Evolutionary conservation across 2,329 filamentous ascomycete species (phyloP).

Genomic region (Cladosporium sphaerospermum): DNA sequence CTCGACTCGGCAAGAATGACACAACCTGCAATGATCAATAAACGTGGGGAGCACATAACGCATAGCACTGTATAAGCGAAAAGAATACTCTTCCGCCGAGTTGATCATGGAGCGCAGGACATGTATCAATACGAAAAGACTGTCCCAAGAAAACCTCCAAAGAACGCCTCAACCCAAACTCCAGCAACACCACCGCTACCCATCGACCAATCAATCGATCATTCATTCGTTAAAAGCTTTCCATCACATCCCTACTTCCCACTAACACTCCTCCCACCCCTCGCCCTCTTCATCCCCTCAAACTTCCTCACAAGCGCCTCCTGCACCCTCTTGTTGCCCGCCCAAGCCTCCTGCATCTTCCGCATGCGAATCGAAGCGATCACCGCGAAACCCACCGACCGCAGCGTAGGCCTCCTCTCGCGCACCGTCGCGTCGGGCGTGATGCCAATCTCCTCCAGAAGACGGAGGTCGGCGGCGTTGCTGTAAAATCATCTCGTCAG

Average conservation of each 20-base stretch:
- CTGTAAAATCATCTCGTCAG: constrained; percentile 43
- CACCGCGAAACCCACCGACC: constrained; percentile 43
- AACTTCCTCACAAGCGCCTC: constrained; percentile 41
- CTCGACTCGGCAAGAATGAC: too few relatives aligned
- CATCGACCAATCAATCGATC: neutral
- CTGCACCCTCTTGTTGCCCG: constrained; percentile 44
- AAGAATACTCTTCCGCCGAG: too few relatives aligned
- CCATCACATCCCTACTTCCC: neutral
- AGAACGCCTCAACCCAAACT: neutral
- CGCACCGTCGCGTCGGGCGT: constrained; percentile 44
- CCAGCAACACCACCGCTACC: constrained; percentile 9
- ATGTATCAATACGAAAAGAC: too few relatives aligned
- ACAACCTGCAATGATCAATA: too few relatives aligned
- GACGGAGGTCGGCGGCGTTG: constrained; percentile 83
- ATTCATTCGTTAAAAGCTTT: neutral
- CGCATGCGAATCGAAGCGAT: constrained; percentile 48
- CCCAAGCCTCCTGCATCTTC: constrained; percentile 45
- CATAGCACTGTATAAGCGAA: too few relatives aligned
- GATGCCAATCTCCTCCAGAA: constrained; percentile 78
- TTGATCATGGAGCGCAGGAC: too few relatives aligned
- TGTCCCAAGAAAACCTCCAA: too few relatives aligned
- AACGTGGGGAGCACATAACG: too few relatives aligned
- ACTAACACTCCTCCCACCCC: neutral
- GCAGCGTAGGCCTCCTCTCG: constrained; percentile 41
- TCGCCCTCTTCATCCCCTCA: constrained; percentile 35